Evolutionary conservation across 305 asterid genomes (phyloP), one percentile per base, ranked within the genome.

Genomic region (Fraxinus paxiana): DNA sequence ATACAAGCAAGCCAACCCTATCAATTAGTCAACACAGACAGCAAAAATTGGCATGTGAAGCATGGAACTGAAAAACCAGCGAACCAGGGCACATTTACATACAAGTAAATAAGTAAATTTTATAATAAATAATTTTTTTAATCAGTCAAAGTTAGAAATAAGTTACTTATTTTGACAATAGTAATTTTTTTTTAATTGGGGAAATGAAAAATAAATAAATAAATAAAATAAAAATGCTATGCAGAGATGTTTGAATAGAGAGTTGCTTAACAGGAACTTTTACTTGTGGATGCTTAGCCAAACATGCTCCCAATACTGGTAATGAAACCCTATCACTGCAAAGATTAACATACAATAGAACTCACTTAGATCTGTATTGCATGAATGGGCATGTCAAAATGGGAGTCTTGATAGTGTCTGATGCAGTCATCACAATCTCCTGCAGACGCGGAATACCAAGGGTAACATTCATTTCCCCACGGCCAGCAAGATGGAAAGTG

Each of bases 361-460:
- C 98, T 92, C 86, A 94, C 98, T 86, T 93, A 74, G 91, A 81
- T 86, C 89, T 87, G 87, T 90, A 85, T 48, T 86, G 84, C 38
- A 75, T 87, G 88, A 96, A 91, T 61, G 99, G 99, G 85, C 99
- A 94, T 8, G 98, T 92, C 91, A 96, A 85, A 51, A 96, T 86
- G 61, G 99, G 98, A 83, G 98, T 94, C 92, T 87, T 94, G 67
- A 92, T 96, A 67, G 61, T 83, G 54, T 86, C 90, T 43, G 97
- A 86, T 17, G 99, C 99, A 31, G 98, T 91, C 97, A 88, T 96
- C 89, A 96, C 82, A 83, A 96, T 92, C 91, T 96, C 99, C 87
- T 96, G 98, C 79, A 96, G 97, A 80, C 99, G 98, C 54, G 99
- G 98, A 86, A 96, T 96, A 90, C 99, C 99, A 35, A 96, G 95